Conservation (phyloP, 140 eudicot species). For the Cichorium intybus region DNA sequence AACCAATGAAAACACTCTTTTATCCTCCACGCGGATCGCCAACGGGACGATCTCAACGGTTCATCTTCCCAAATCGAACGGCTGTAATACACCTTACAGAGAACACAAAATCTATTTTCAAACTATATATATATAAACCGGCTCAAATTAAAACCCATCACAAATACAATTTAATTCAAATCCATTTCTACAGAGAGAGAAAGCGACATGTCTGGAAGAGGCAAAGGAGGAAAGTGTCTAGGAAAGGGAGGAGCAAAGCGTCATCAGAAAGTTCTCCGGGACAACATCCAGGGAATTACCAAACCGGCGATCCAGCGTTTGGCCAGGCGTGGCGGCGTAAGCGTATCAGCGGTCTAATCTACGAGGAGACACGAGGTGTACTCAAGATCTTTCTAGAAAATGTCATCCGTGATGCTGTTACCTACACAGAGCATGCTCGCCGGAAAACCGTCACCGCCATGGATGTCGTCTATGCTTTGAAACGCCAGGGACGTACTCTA, state of each 20-base stretch:
- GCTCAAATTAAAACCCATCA: too few relatives aligned
- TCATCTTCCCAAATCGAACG: not conserved
- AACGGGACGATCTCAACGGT: not conserved
- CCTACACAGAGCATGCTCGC: too few relatives aligned
- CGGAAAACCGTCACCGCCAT: too few relatives aligned
- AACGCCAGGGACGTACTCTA: too few relatives aligned
- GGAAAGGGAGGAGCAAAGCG: slow-evolving; percentile 32
- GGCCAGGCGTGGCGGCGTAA: slow-evolving; percentile 21
- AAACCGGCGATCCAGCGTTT: slow-evolving; percentile 19
- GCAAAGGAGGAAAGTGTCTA: slow-evolving; percentile 22
- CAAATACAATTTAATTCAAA: not conserved
- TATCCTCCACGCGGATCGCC: not conserved
- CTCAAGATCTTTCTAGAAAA: too few relatives aligned
- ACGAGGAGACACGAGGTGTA: too few relatives aligned
- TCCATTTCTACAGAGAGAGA: not conserved
- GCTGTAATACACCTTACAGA: not conserved
- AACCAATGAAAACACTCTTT: not conserved
- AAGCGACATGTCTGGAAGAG: slow-evolving; percentile 14
- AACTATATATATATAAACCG: too few relatives aligned
- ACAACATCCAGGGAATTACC: too few relatives aligned
- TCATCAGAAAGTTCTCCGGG: slow-evolving; percentile 22
- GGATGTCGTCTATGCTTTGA: too few relatives aligned
- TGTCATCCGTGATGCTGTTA: too few relatives aligned
- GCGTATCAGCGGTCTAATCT: slow-evolving; percentile 42
- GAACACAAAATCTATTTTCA: not conserved